These are phyloP conservation scores for Fusarium buxicola DNA, from an alignment of 2,329 filamentous ascomycete genomes.

Conservation along the genomic window DNA sequence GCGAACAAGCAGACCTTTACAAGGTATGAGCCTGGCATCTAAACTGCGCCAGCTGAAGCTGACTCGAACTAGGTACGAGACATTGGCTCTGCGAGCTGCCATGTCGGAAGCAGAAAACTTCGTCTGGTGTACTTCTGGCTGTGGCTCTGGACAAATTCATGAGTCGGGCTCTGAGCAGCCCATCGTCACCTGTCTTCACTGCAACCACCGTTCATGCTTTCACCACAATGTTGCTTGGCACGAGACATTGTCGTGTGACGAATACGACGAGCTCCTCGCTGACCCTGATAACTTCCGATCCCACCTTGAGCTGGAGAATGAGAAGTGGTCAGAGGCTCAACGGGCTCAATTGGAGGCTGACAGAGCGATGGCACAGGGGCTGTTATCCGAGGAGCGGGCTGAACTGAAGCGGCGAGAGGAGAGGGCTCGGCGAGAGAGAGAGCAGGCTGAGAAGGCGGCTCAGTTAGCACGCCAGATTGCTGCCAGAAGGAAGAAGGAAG, in stretches of 20 bases:
- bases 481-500: constrained; percentile 50
- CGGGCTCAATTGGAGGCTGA: constrained; percentile 61
- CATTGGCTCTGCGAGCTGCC: constrained; percentile 55
- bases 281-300: constrained; percentile 55
- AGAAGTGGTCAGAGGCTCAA: constrained; percentile 53
- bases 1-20: constrained; percentile 58
- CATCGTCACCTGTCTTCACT: constrained; percentile 56
- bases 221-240: constrained; percentile 58
- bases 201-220: constrained; percentile 57
- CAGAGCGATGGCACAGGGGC: constrained; percentile 48
- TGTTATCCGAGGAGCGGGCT: constrained; percentile 48
- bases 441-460: constrained; percentile 43
- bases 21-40: constrained; percentile 47
- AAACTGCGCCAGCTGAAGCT: not conserved
- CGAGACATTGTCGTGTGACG: constrained; percentile 53
- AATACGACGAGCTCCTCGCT: constrained; percentile 55
- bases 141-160: constrained; percentile 65
- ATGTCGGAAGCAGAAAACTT: constrained; percentile 60
- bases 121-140: constrained; percentile 65
- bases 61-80: constrained; percentile 53
- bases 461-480: constrained; percentile 45
- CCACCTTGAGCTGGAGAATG: constrained; percentile 51
- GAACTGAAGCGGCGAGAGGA: constrained; percentile 41
- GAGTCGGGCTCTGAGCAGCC: constrained; percentile 53
- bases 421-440: constrained; percentile 38